These are phyloP conservation scores for Mrakia gelida DNA, from an alignment of 768 basidiomycete species.

Conservation along the genomic window DNA sequence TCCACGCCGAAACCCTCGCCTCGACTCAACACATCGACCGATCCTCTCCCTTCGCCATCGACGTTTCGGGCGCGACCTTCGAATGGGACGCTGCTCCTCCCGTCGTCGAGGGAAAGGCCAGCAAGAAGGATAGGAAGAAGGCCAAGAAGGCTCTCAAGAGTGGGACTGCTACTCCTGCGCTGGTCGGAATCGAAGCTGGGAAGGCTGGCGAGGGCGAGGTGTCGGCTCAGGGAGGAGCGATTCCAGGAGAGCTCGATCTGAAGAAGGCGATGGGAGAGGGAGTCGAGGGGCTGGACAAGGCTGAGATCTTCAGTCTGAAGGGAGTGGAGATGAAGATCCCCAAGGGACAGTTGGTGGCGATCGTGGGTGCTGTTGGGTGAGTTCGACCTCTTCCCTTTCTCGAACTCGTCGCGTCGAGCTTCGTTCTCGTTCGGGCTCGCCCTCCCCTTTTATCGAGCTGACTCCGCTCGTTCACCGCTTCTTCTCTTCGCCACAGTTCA, in stretches of 20 bases:
- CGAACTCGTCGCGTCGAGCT: neutral
- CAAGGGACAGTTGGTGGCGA: constrained; percentile 70
- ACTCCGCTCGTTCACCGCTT: too few species aligned
- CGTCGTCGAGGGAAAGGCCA: neutral
- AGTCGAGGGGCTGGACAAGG: constrained; percentile 12
- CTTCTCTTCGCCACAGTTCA: neutral
- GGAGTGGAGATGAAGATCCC: constrained; percentile 66
- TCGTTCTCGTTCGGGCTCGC: too few species aligned
- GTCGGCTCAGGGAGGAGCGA: constrained; percentile 17
- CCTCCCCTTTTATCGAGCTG: neutral
- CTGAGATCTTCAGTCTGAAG: constrained; percentile 58
- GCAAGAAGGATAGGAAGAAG: constrained; percentile 25
- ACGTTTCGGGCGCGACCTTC: constrained; percentile 57
- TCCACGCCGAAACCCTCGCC: constrained; percentile 55
- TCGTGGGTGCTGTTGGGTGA: constrained; percentile 76
- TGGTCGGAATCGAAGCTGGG: neutral
- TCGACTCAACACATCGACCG: constrained; percentile 51
- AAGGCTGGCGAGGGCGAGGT: constrained; percentile 22
- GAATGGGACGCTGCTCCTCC: constrained; percentile 55
- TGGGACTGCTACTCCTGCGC: neutral
- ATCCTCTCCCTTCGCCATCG: constrained; percentile 52
- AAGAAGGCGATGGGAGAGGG: constrained; percentile 27
- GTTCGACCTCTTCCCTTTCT: neutral
- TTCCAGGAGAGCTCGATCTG: neutral
- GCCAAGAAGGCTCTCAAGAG: constrained; percentile 5